phyloP scores from a whole-genome alignment of 192 early-diverging fungal genomes.

The Coemansia sp. region DNA sequence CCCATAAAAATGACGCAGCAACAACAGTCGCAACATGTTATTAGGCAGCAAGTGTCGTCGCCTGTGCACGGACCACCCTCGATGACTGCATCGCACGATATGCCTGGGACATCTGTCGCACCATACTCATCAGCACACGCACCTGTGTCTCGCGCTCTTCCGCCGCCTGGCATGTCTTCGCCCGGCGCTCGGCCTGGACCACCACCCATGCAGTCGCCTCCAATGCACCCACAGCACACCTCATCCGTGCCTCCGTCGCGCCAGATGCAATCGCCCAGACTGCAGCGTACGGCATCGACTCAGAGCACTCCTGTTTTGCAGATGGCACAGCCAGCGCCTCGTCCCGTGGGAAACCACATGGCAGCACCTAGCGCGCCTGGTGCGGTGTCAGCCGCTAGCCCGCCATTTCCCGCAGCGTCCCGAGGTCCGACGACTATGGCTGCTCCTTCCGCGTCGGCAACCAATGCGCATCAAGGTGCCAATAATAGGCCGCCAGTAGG shows the following conservation, averaged over 20 bases:
- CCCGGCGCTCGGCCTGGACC: constrained; percentile 31
- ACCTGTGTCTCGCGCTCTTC: constrained; percentile 27
- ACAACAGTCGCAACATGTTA: constrained; percentile 15
- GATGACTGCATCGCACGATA: constrained; percentile 15
- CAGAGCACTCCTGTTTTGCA: constrained; percentile 25
- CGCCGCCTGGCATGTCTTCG: constrained; percentile 26
- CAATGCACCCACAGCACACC: constrained; percentile 34
- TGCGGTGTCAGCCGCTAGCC: constrained; percentile 15
- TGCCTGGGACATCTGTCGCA: neutral
- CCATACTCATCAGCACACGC: constrained; percentile 26
- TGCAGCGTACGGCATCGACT: constrained; percentile 39
- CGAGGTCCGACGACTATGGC: neutral
- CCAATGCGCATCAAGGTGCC: neutral
- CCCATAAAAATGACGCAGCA: constrained; percentile 31
- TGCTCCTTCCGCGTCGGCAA: neutral
- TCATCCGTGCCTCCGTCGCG: constrained; percentile 44
- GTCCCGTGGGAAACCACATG: neutral
- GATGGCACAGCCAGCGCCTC: neutral
- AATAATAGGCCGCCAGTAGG: neutral
- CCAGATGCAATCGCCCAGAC: constrained; percentile 35
- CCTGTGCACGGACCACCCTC: constrained; percentile 21
- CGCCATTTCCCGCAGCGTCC: constrained; percentile 3
- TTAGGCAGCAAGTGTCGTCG: constrained; percentile 29
- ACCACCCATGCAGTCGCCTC: constrained; percentile 38
- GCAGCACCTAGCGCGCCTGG: constrained; percentile 3